A percentile compares a stretch with the other conserved stretches of the same genome.
Conservation (phyloP, 2,329 filamentous ascomycete genomes). For the Colletotrichum truncatum region DNA sequence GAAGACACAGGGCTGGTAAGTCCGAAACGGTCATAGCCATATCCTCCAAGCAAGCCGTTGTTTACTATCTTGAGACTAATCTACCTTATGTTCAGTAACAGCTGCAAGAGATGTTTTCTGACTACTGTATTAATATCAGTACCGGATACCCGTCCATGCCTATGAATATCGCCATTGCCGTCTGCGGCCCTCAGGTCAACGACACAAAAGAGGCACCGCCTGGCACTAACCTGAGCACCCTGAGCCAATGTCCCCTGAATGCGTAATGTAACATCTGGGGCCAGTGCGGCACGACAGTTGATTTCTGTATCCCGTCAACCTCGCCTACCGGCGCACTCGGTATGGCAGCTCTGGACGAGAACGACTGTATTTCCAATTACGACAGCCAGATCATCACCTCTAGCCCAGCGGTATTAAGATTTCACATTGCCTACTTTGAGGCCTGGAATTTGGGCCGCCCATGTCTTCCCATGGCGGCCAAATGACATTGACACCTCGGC, state of each 20-base stretch:
- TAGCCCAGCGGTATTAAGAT: no score
- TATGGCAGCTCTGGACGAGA: constrained; percentile 40
- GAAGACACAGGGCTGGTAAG: constrained; percentile 50
- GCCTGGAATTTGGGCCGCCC: constrained; percentile 40
- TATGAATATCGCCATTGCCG: constrained; percentile 38
- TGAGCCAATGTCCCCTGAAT: constrained; percentile 42
- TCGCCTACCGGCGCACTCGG: constrained; percentile 44
- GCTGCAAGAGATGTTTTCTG: constrained; percentile 39
- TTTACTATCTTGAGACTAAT: no score
- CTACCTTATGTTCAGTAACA: no score
- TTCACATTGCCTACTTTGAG: no score
- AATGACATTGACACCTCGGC: no score
- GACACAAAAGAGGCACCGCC: constrained; percentile 36
- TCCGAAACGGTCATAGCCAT: no score
- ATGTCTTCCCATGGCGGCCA: no score
- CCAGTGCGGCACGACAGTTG: constrained; percentile 52
- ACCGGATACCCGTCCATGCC: constrained; percentile 45
- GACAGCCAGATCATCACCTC: constrained; percentile 44
- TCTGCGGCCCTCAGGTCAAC: constrained; percentile 45
- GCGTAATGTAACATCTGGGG: constrained; percentile 49
- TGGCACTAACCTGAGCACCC: constrained; percentile 31
- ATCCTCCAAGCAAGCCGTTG: no score
- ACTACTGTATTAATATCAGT: constrained; percentile 44
- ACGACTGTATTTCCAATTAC: constrained; percentile 51
- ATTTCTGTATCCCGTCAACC: constrained; percentile 48